These are phyloP conservation scores for Taphrina confusa DNA, from an alignment of 1,139 yeast genomes.

Conservation along the genomic window DNA sequence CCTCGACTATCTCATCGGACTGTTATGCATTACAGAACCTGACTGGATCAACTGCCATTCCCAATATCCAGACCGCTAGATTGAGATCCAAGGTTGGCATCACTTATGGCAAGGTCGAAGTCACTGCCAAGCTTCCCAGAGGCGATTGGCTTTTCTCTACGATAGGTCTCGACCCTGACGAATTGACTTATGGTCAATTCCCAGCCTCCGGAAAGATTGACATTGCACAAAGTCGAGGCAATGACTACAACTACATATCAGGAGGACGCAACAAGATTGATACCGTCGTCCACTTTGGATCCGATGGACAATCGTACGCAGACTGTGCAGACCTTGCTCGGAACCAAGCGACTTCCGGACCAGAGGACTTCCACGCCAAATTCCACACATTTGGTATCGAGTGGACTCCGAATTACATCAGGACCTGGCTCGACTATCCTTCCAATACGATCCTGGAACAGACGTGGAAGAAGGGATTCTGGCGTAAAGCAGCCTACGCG, in stretches of 20 bases:
- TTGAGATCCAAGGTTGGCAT: constrained; percentile 34
- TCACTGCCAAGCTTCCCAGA: constrained; percentile 37
- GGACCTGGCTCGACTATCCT: constrained; percentile 38
- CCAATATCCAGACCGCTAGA: constrained; percentile 39
- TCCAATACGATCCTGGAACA: constrained; percentile 38
- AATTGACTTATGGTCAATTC: constrained; percentile 37
- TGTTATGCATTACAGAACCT: constrained; percentile 37
- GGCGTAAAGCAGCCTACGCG: constrained; percentile 28
- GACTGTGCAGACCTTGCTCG: constrained; percentile 12
- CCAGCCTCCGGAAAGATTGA: constrained; percentile 41
- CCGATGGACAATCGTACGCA: constrained; percentile 20
- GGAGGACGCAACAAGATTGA: constrained; percentile 38
- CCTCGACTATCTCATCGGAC: constrained; percentile 13
- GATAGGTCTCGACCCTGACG: constrained; percentile 39
- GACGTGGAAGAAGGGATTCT: constrained; percentile 35
- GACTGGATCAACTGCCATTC: constrained; percentile 33
- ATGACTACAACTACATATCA: constrained; percentile 34
- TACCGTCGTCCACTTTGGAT: constrained; percentile 39
- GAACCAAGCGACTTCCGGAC: neutral
- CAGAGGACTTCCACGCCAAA: constrained; percentile 20
- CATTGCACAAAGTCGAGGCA: constrained; percentile 39
- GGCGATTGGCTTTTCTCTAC: constrained; percentile 41
- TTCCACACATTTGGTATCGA: constrained; percentile 40
- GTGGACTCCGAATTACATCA: constrained; percentile 38
- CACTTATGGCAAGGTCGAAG: constrained; percentile 39